Evolutionary conservation across 2,329 filamentous ascomycete species (phyloP).

Genomic region (Aspergillus japonicus): DNA sequence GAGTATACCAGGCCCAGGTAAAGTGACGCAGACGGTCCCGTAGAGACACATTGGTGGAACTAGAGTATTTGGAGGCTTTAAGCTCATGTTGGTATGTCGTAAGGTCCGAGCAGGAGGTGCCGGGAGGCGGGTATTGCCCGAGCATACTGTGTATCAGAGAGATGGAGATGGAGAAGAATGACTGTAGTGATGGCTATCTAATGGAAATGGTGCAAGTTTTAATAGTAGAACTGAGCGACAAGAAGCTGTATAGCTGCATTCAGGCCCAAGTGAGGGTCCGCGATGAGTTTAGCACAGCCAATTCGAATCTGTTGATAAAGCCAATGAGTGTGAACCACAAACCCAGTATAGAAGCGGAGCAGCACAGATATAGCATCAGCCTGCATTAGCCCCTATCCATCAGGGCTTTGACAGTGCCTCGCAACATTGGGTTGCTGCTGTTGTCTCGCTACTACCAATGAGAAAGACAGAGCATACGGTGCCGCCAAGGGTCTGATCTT

Average conservation of each 20-base stretch:
- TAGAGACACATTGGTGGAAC: constrained; percentile 14
- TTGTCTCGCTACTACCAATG: background rate
- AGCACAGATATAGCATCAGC: background rate
- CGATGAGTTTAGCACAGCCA: background rate
- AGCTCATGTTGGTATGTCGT: background rate
- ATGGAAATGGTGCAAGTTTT: background rate
- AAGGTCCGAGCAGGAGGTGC: background rate
- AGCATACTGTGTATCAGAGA: background rate
- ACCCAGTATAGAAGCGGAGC: background rate
- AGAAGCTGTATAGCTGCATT: background rate
- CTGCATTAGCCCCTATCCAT: background rate
- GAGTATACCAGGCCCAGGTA: constrained; percentile 72
- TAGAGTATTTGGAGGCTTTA: background rate
- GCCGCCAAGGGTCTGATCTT: background rate
- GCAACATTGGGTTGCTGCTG: background rate
- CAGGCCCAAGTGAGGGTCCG: background rate
- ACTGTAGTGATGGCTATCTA: background rate
- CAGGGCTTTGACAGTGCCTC: background rate
- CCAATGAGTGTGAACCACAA: background rate
- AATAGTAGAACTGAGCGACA: background rate
- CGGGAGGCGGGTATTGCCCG: background rate
- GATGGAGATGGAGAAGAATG: background rate
- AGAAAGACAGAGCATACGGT: background rate
- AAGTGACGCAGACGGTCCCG: constrained; percentile 50
- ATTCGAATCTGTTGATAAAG: background rate